phyloP scores from a whole-genome alignment of 768 basidiomycete genomes.

The Collybiopsis confluens region DNA sequence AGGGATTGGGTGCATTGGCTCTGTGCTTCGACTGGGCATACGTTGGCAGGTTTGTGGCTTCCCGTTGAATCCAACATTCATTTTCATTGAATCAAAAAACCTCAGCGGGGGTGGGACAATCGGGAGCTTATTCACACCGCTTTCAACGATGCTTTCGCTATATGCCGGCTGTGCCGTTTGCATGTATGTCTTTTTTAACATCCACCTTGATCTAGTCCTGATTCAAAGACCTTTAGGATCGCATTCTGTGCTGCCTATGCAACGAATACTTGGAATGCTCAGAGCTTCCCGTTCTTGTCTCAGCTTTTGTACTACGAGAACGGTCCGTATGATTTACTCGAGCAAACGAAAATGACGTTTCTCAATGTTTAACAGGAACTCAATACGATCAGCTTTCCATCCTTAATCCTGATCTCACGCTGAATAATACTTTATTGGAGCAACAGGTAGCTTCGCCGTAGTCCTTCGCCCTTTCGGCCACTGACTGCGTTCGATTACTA shows the following conservation, averaged over 20 bases:
- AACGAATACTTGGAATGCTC: constrained; percentile 17
- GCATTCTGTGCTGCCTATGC: constrained; percentile 24
- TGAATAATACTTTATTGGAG: constrained; percentile 42
- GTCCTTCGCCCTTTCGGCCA: background rate
- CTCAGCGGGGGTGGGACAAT: constrained; percentile 17
- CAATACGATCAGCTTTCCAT: constrained; percentile 48
- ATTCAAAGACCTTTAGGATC: constrained; percentile 9
- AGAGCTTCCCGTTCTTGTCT: constrained; percentile 39
- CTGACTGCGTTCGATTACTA: background rate
- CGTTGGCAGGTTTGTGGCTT: constrained; percentile 28
- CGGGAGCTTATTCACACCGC: constrained; percentile 34
- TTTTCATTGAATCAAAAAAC: too few relatives aligned
- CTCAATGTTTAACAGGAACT: constrained; percentile 27
- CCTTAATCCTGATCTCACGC: constrained; percentile 41
- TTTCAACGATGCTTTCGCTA: constrained; percentile 40
- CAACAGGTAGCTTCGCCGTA: constrained; percentile 17
- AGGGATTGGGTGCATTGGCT: constrained; percentile 44
- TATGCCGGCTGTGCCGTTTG: constrained; percentile 41
- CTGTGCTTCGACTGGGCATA: constrained; percentile 54
- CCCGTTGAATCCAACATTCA: too few relatives aligned
- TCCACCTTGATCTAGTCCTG: background rate
- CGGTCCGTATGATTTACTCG: background rate
- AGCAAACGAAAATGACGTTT: background rate
- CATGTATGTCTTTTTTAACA: constrained; percentile 20
- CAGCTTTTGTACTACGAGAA: constrained; percentile 18